Conservation (phyloP, 1,139 yeast genomes). For the Candida neerlandica region DNA sequence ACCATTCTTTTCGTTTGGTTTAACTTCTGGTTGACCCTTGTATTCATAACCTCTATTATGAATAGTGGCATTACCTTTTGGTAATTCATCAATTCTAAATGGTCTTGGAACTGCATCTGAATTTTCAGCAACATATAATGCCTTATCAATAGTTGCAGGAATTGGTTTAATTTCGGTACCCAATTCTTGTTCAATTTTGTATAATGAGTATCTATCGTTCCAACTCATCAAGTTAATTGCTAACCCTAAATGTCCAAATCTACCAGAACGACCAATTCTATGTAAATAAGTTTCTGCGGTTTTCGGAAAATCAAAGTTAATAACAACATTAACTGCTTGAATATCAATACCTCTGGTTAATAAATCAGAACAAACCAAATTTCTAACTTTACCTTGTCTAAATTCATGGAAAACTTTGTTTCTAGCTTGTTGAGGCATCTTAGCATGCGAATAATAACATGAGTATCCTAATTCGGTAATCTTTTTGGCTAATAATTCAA, state of each 20-base stretch:
- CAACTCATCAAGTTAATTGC: conserved; percentile 96
- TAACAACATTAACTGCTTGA: conserved; percentile 97
- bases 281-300: conserved; percentile 97
- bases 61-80: conserved; percentile 50
- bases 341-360: conserved; percentile 98
- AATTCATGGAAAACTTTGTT: conserved; percentile 98
- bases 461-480: conserved; percentile 96
- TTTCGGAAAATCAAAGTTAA: conserved; percentile 97
- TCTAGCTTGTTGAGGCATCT: conserved; percentile 97
- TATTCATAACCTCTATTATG: conserved; percentile 43
- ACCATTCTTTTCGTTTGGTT: conserved; percentile 21
- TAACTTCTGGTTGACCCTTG: conserved; percentile 50
- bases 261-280: conserved; percentile 98
- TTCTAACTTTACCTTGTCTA: conserved; percentile 97
- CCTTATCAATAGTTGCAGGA: conserved; percentile 86
- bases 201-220: conserved; percentile 92
- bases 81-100: conserved; percentile 71
- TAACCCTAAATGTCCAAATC: conserved; percentile 97
- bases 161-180: conserved; percentile 98
- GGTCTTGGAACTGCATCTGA: conserved; percentile 81
- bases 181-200: conserved; percentile 94
- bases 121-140: conserved; percentile 85
- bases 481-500: conserved; percentile 91
- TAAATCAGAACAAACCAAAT: conserved; percentile 93
- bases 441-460: conserved; percentile 95